These are phyloP conservation scores for Scolecobasidium constrictum DNA, from an alignment of 2,329 filamentous ascomycete species.

Conservation along the genomic window DNA sequence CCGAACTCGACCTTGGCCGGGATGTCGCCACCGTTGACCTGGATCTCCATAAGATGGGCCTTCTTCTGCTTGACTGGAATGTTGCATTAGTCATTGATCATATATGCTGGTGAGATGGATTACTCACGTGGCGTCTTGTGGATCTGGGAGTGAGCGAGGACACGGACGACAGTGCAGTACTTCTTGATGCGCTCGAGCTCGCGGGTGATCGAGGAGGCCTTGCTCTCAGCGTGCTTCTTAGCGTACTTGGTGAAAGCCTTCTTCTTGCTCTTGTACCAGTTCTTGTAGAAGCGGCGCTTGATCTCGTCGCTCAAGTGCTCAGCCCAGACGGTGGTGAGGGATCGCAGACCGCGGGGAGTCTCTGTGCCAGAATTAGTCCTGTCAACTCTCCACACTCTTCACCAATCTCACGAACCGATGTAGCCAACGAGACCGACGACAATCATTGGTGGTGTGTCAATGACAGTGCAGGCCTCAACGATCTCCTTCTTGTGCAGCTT, in stretches of 20 bases:
- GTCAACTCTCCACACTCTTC: too few species aligned
- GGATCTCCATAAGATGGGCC: slow-evolving; percentile 99
- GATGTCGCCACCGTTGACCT: slow-evolving; percentile 95
- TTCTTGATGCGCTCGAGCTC: slow-evolving; percentile 99
- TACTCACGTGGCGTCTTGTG: slow-evolving; percentile 71
- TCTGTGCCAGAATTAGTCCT: too few species aligned
- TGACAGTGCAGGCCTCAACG: slow-evolving; percentile 30
- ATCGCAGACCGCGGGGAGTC: slow-evolving; percentile 97
- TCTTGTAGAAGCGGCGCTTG: slow-evolving; percentile 99
- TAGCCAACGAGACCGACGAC: slow-evolving; percentile 99
- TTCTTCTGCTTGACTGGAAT: slow-evolving; percentile 90
- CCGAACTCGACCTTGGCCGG: slow-evolving; percentile 96
- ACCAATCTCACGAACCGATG: slow-evolving; percentile 46
- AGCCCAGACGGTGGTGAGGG: slow-evolving; percentile 98
- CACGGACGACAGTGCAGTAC: slow-evolving; percentile 99
- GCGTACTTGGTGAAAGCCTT: slow-evolving; percentile 99
- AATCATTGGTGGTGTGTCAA: slow-evolving; percentile 58
- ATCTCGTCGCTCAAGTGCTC: slow-evolving; percentile 98
- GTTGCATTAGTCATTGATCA: neutral
- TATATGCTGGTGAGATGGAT: neutral
- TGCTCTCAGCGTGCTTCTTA: slow-evolving; percentile 98
- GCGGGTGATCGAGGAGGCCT: slow-evolving; percentile 80
- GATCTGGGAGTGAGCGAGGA: slow-evolving; percentile 99
- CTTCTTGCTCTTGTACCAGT: slow-evolving; percentile 99
- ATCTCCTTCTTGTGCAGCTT: slow-evolving; percentile 85